Evolutionary conservation across 1,284 basidiomycete genomes (phyloP).

Genomic region (Gymnopus androsaceus): DNA sequence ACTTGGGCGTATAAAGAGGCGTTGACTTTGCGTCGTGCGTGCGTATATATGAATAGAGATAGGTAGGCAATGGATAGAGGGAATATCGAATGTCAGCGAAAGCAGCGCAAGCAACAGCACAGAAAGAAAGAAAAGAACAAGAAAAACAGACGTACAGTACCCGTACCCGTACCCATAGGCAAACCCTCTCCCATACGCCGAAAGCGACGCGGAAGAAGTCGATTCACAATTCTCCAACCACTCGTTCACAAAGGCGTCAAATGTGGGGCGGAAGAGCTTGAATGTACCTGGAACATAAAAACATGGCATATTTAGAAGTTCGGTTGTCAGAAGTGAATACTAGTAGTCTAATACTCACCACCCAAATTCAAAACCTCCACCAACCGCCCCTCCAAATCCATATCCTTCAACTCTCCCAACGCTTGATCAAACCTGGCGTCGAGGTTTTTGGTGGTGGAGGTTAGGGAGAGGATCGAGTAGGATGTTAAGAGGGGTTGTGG

Average conservation of each 20-base stretch:
- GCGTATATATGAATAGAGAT: neutral
- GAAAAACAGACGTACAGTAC: conserved; percentile 45
- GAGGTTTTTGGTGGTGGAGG: conserved; percentile 46
- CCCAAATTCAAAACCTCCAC: conserved; percentile 26
- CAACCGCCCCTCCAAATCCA: conserved; percentile 60
- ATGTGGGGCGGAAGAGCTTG: conserved; percentile 47
- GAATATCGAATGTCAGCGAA: neutral
- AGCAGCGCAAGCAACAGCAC: too few species aligned
- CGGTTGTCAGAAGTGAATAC: neutral
- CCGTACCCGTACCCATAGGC: conserved; percentile 28
- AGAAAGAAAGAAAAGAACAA: neutral
- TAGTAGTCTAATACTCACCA: neutral
- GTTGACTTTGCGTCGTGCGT: conserved; percentile 38
- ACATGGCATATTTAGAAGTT: neutral
- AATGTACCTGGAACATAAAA: conserved; percentile 48
- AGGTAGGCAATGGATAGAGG: neutral
- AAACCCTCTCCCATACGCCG: neutral
- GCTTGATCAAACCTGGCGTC: conserved; percentile 53
- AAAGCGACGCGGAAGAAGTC: conserved; percentile 22
- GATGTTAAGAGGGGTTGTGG: neutral
- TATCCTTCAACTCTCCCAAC: conserved; percentile 35
- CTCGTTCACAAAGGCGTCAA: conserved; percentile 48
- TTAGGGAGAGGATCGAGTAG: conserved; percentile 43
- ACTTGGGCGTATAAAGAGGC: neutral
- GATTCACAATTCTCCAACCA: conserved; percentile 55